phyloP scores from a whole-genome alignment of 805 yeast species.

The Kazachstania africana region DNA sequence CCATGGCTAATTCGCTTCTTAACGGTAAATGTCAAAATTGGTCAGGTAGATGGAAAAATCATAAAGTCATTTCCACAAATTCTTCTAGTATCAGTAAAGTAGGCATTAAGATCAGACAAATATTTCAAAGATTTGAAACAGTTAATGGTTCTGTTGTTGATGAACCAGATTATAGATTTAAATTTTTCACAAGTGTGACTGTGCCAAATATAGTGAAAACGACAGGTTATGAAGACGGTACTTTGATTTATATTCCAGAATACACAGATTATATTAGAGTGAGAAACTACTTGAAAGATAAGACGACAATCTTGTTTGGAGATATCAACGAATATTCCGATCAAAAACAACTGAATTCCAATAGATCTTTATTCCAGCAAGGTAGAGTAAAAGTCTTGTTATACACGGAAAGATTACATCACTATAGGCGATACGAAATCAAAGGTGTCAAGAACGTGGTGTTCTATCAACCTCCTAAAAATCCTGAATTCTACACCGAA shows the following conservation, averaged over 20 bases:
- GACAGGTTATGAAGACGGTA: slow-evolving; percentile 58
- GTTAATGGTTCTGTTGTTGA: slow-evolving; percentile 34
- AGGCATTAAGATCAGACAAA: slow-evolving; percentile 56
- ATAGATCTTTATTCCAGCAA: slow-evolving; percentile 56
- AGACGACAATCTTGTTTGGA: slow-evolving; percentile 54
- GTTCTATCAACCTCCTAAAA: slow-evolving; percentile 75
- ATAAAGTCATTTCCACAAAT: slow-evolving; percentile 32
- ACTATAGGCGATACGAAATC: slow-evolving; percentile 74
- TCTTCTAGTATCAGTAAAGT: slow-evolving; percentile 49
- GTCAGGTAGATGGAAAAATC: slow-evolving; percentile 49
- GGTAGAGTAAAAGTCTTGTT: slow-evolving; percentile 56
- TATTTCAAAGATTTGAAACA: slow-evolving; percentile 60
- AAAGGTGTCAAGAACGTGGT: slow-evolving; percentile 74
- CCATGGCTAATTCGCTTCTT: slow-evolving; percentile 60
- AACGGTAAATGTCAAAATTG: slow-evolving; percentile 40
- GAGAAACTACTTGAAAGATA: slow-evolving; percentile 44
- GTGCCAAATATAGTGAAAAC: slow-evolving; percentile 58
- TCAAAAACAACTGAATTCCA: slow-evolving; percentile 57
- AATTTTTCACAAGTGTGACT: slow-evolving; percentile 60
- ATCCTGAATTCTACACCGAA: slow-evolving; percentile 76
- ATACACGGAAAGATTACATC: slow-evolving; percentile 93
- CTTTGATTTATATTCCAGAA: slow-evolving; percentile 70
- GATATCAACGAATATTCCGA: slow-evolving; percentile 76
- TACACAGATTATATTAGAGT: slow-evolving; percentile 78
- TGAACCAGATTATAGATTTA: slow-evolving; percentile 78